These are phyloP conservation scores for Fusarium globosum DNA, from an alignment of 2,329 filamentous ascomycete species.

Conservation along the genomic window DNA sequence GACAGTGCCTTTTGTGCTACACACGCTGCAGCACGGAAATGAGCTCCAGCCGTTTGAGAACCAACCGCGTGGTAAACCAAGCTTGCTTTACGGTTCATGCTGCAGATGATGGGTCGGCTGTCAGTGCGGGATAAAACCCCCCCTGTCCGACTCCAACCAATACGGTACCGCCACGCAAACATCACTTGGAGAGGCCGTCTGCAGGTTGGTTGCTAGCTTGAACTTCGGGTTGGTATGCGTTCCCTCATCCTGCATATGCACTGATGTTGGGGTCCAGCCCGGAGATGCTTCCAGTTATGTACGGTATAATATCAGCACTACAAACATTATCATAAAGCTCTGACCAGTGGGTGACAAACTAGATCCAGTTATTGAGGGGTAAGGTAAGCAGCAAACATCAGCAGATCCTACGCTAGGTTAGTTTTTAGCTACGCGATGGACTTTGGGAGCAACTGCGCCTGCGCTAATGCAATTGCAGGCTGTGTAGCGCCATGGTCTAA, in stretches of 20 bases:
- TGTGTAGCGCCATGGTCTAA: not conserved
- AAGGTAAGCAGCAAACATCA: not conserved
- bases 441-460: not conserved
- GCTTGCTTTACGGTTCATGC: not conserved
- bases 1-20: not conserved
- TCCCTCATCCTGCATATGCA: not conserved
- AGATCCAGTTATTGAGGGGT: constrained; percentile 2
- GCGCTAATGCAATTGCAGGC: not conserved
- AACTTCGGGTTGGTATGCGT: not conserved
- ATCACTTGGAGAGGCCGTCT: not conserved
- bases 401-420: not conserved
- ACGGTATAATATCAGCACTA: not conserved
- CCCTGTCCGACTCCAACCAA: not conserved
- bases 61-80: not conserved
- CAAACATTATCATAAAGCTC: not conserved
- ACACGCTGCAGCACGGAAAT: not conserved
- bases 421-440: not conserved
- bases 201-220: not conserved
- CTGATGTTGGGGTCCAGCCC: not conserved
- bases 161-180: not conserved
- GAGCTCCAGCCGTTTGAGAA: not conserved
- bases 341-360: not conserved
- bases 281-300: not conserved
- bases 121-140: not conserved
- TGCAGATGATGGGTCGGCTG: not conserved